These are phyloP conservation scores for Cairneyella variabilis DNA, from an alignment of 495 filamentous ascomycete species.

Conservation along the genomic window DNA sequence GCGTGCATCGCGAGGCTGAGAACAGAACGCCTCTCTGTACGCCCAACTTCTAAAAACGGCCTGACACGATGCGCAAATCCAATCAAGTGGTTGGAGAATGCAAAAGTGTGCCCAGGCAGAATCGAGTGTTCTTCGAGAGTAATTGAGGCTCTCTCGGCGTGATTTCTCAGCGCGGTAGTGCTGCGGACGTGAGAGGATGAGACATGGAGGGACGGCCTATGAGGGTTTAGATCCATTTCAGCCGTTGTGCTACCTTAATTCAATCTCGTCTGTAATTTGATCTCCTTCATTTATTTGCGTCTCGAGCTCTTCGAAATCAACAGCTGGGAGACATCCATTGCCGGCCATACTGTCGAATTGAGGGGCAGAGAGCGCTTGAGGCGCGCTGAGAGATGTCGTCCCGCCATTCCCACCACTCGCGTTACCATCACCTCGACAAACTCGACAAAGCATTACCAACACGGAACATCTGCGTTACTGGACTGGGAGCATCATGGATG, in stretches of 20 bases:
- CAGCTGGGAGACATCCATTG: too few relatives aligned
- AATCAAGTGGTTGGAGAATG: neutral
- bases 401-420: too few relatives aligned
- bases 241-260: too few relatives aligned
- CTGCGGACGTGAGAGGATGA: too few relatives aligned
- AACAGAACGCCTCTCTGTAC: neutral
- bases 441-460: constrained; percentile 12
- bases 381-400: too few relatives aligned
- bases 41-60: neutral
- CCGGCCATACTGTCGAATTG: too few relatives aligned
- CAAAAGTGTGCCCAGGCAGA: neutral
- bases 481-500: constrained; percentile 7
- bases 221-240: too few relatives aligned
- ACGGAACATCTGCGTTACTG: constrained; percentile 3
- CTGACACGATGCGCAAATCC: neutral
- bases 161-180: neutral
- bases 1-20: neutral
- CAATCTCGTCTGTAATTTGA: too few relatives aligned
- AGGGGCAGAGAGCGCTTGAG: too few relatives aligned
- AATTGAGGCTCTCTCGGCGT: neutral
- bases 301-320: too few relatives aligned
- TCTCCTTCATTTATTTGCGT: too few relatives aligned
- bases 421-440: constrained; percentile 4
- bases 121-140: neutral
- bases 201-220: too few relatives aligned